Conservation (phyloP, 2,329 filamentous ascomycete genomes). For the Coniochaeta prunicola region DNA sequence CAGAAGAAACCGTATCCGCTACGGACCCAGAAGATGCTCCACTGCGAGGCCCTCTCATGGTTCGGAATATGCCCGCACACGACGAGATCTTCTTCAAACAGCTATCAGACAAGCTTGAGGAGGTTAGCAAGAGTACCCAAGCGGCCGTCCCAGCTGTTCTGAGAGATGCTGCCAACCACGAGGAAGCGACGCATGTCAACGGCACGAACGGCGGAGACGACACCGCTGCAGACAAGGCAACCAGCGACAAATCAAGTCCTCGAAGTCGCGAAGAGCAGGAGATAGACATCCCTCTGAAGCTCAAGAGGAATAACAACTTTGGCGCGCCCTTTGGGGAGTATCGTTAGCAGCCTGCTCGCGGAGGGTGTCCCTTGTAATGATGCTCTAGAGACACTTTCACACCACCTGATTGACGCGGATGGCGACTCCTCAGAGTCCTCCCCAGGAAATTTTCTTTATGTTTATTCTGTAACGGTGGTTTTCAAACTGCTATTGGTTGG, state of each 20-base stretch:
- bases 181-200: conserved; percentile 2
- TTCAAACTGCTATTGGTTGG: background rate
- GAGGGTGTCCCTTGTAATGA: background rate
- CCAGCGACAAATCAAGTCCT: conserved; percentile 15
- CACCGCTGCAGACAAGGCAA: conserved; percentile 8
- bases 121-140: conserved; percentile 34
- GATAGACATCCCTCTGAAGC: conserved; percentile 36
- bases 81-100: conserved; percentile 47
- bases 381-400: conserved; percentile 3
- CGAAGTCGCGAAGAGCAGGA: conserved; percentile 23
- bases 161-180: conserved; percentile 15
- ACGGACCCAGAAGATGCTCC: conserved; percentile 33
- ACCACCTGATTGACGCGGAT: background rate
- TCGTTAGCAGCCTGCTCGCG: conserved; percentile 6
- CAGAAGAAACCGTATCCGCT: conserved; percentile 16
- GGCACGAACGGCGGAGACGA: background rate
- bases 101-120: conserved; percentile 44
- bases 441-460: background rate
- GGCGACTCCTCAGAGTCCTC: background rate
- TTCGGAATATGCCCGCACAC: conserved; percentile 47
- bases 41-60: conserved; percentile 45
- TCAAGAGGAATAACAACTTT: conserved; percentile 39
- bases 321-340: conserved; percentile 35
- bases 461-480: background rate
- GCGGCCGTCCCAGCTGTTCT: conserved; percentile 38